Percentiles rank a stretch among this genome's conserved stretches.
phyloP scores from a whole-genome alignment of 1,139 yeast genomes.

The Kodamaea plutei region DNA sequence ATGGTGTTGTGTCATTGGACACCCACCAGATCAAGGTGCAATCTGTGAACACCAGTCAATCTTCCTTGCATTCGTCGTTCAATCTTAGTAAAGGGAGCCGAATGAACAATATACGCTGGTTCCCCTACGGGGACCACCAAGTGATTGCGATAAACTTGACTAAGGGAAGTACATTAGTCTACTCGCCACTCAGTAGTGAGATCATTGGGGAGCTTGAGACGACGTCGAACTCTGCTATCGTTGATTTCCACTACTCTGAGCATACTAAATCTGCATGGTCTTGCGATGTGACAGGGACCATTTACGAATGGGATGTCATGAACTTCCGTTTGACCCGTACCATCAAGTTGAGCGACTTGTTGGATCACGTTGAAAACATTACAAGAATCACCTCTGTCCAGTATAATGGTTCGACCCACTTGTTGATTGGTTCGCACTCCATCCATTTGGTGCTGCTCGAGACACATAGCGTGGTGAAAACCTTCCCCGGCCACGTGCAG shows the following conservation, averaged over 20 bases:
- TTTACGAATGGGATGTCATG: slow-evolving; percentile 61
- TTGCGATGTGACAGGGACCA: slow-evolving; percentile 57
- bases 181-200: slow-evolving; percentile 63
- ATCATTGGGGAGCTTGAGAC: slow-evolving; percentile 49
- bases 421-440: slow-evolving; percentile 64
- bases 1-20: slow-evolving; percentile 68
- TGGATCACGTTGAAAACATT: slow-evolving; percentile 33
- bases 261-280: slow-evolving; percentile 53
- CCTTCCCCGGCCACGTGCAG: slow-evolving; percentile 73
- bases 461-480: slow-evolving; percentile 32
- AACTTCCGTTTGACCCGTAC: slow-evolving; percentile 38
- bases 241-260: slow-evolving; percentile 46
- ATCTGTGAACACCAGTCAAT: slow-evolving; percentile 38
- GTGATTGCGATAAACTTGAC: slow-evolving; percentile 63
- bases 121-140: slow-evolving; percentile 34
- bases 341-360: slow-evolving; percentile 38
- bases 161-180: slow-evolving; percentile 61
- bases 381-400: slow-evolving; percentile 33
- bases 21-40: slow-evolving; percentile 68
- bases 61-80: slow-evolving; percentile 37
- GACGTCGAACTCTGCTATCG: slow-evolving; percentile 49
- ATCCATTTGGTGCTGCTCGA: slow-evolving; percentile 48
- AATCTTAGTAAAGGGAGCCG: slow-evolving; percentile 53
- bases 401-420: slow-evolving; percentile 36
- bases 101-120: slow-evolving; percentile 59